Evolutionary conservation across 108 stramenopile species (phyloP).

Genomic region (Cyclostephanos invisitatus): DNA sequence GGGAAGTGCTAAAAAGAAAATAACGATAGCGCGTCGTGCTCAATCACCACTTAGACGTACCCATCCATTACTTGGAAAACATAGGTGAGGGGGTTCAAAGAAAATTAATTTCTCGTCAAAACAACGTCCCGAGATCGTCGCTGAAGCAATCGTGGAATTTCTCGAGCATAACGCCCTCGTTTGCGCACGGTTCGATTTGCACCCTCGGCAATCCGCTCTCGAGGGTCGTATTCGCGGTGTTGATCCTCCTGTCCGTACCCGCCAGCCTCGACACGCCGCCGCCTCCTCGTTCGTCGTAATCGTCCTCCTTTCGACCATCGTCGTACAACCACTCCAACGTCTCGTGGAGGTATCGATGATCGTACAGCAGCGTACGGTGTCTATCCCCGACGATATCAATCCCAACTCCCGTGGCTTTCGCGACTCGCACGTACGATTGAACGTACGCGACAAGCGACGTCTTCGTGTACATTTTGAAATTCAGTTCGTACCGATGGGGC

Average conservation of each 20-base stretch:
- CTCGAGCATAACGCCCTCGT: not conserved
- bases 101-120: no score
- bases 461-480: conserved; percentile 10
- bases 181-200: not conserved
- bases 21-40: no score
- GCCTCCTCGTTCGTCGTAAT: not conserved
- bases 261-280: conserved; percentile 8
- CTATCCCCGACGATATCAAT: not conserved
- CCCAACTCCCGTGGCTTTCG: not conserved
- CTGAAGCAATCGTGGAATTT: conserved; percentile 25
- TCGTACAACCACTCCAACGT: conserved; percentile 9
- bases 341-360: conserved; percentile 13
- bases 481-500: conserved; percentile 14
- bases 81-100: no score
- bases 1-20: no score
- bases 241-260: conserved; percentile 9
- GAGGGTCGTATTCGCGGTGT: not conserved
- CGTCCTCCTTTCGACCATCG: no score
- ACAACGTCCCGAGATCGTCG: conserved; percentile 1
- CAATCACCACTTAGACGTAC: no score
- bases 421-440: not conserved
- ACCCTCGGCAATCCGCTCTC: no score
- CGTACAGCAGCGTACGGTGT: conserved; percentile 14
- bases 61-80: no score
- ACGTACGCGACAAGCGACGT: not conserved